Evolutionary conservation across 2,329 filamentous ascomycete genomes (phyloP).

Genomic region (Colletotrichum truncatum): DNA sequence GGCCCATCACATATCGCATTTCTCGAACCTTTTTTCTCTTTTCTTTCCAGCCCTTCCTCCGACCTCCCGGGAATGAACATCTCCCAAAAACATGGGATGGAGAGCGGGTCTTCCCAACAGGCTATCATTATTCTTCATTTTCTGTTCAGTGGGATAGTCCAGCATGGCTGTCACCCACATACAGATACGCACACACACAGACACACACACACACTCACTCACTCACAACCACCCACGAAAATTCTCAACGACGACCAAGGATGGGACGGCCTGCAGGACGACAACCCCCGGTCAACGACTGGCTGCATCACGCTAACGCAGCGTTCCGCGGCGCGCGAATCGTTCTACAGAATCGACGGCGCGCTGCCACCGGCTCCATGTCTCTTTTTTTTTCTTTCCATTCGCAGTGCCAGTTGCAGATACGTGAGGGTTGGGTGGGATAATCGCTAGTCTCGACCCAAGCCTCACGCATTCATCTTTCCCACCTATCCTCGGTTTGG

Average conservation of each 20-base stretch:
- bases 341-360: not conserved
- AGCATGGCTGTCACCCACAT: not conserved
- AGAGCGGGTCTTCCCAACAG: not conserved
- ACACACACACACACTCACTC: no score
- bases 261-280: no score
- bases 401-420: not conserved
- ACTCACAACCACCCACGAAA: no score
- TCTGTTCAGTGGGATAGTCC: not conserved
- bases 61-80: not conserved
- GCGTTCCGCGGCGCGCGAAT: slow-evolving; percentile 5
- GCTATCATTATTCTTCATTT: not conserved
- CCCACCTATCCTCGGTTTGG: no score
- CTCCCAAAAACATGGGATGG: not conserved
- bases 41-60: not conserved
- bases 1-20: slow-evolving; percentile 17
- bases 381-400: no score
- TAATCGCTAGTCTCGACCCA: not conserved
- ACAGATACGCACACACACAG: no score
- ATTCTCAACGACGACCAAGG: no score
- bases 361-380: no score
- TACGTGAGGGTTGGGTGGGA: not conserved
- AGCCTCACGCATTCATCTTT: no score
- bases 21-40: not conserved
- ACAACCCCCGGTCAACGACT: not conserved
- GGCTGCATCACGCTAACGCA: slow-evolving; percentile 10